A percentile compares a stretch with the other conserved stretches of the same genome.
phyloP scores from a whole-genome alignment of 2,329 filamentous ascomycete species.

The Purpureocillium lavendulum region DNA sequence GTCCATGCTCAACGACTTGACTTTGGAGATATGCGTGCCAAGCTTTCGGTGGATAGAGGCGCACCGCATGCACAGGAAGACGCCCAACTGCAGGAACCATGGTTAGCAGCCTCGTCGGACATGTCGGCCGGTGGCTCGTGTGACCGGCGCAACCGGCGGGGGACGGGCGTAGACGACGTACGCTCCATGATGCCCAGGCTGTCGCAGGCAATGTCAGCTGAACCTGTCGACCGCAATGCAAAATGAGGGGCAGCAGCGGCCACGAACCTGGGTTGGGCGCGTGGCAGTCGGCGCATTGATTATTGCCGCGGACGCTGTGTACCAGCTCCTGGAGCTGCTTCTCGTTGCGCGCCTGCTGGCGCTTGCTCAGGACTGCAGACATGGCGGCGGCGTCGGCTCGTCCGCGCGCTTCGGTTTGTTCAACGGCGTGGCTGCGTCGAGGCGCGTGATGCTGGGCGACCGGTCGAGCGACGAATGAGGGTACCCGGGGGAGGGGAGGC shows the following conservation, averaged over 20 bases:
- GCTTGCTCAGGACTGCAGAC: slow-evolving; percentile 77
- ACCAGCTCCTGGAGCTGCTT: slow-evolving; percentile 84
- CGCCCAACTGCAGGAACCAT: slow-evolving; percentile 58
- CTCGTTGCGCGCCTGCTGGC: slow-evolving; percentile 96
- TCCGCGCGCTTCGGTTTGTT: not conserved
- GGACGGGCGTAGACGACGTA: slow-evolving; percentile 37
- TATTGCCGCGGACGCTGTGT: slow-evolving; percentile 76
- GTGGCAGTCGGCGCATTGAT: slow-evolving; percentile 86
- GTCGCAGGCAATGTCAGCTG: slow-evolving; percentile 8
- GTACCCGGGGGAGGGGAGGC: not conserved
- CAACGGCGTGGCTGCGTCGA: too few species aligned
- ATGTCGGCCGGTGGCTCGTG: not conserved
- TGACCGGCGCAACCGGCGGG: slow-evolving; percentile 1
- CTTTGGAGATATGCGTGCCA: slow-evolving; percentile 95
- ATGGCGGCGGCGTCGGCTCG: slow-evolving; percentile 33
- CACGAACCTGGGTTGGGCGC: slow-evolving; percentile 80
- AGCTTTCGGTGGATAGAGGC: slow-evolving; percentile 91
- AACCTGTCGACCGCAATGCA: too few species aligned
- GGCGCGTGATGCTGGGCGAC: too few species aligned
- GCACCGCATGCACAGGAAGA: slow-evolving; percentile 97
- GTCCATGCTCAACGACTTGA: slow-evolving; percentile 98
- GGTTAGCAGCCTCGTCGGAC: slow-evolving; percentile 2
- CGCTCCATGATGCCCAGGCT: slow-evolving; percentile 97
- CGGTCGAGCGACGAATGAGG: too few species aligned
- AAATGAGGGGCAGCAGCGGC: not conserved